Evolutionary conservation across 106 monocot genomes (phyloP).

Genomic region (Cymbidium sinense): DNA sequence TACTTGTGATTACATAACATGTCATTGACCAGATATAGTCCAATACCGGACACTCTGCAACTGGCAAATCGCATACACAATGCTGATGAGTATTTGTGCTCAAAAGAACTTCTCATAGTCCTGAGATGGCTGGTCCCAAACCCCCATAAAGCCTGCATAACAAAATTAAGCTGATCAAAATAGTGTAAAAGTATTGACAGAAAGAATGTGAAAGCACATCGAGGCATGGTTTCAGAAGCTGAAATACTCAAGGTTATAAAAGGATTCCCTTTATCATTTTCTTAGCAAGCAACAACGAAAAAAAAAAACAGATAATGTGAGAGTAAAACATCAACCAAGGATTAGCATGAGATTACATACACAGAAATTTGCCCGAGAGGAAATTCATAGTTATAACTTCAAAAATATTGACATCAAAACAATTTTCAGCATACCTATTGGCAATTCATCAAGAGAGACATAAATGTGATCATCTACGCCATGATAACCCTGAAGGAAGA

Average conservation of each 20-base stretch:
- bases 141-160: conserved; percentile 60
- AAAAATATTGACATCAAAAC: not conserved
- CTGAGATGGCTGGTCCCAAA: conserved; percentile 58
- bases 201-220: not conserved
- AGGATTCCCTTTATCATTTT: not conserved
- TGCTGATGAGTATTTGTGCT: conserved; percentile 1
- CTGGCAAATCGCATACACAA: not conserved
- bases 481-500: conserved; percentile 32
- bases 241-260: not conserved
- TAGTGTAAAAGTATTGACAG: not conserved
- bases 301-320: not conserved
- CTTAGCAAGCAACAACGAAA: not conserved
- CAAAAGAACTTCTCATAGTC: conserved; percentile 74
- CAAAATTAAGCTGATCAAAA: conserved; percentile 8
- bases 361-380: not conserved
- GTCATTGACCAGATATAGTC: conserved; percentile 2
- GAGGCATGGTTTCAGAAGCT: not conserved
- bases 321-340: not conserved
- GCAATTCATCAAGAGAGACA: conserved; percentile 41
- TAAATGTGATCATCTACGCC: conserved; percentile 46
- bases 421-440: conserved; percentile 19
- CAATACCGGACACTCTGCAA: not conserved
- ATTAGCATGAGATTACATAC: not conserved
- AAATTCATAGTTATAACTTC: not conserved
- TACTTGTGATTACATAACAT: conserved; percentile 4